These are phyloP conservation scores for Dicorynia guianensis DNA, from an alignment of 306 rosid species.

Conservation along the genomic window DNA sequence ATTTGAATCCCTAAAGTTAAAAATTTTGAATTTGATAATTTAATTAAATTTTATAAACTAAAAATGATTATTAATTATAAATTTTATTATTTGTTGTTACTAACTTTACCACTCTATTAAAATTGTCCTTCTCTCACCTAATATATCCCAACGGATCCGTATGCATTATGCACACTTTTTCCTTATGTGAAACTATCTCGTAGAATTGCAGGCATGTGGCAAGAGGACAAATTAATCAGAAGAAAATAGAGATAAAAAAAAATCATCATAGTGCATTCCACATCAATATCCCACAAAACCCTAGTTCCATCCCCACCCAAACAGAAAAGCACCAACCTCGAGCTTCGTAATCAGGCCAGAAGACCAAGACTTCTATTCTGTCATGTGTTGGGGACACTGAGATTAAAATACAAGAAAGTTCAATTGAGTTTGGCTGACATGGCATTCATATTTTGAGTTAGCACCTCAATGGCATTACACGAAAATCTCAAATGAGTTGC, in stretches of 20 bases:
- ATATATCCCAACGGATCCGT: too few species aligned
- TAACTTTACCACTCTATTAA: too few species aligned
- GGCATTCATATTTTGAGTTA: conserved; percentile 31
- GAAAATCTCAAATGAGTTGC: conserved; percentile 6
- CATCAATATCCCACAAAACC: conserved; percentile 39
- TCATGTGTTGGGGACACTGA: conserved; percentile 9
- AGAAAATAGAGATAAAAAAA: neutral
- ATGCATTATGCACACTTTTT: too few species aligned
- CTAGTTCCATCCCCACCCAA: conserved; percentile 1
- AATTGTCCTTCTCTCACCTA: too few species aligned
- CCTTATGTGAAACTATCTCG: too few species aligned
- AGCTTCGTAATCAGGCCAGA: conserved; percentile 11
- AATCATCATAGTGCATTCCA: conserved; percentile 44
- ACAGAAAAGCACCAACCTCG: neutral
- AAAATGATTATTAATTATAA: too few species aligned
- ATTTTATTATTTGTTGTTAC: too few species aligned
- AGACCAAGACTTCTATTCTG: conserved; percentile 10
- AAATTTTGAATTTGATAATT: too few species aligned
- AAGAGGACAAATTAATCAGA: neutral
- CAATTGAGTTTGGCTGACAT: conserved; percentile 33
- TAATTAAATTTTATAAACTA: too few species aligned
- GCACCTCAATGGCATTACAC: neutral
- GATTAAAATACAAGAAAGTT: neutral
- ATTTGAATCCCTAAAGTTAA: too few species aligned
- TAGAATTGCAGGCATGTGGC: neutral